These are phyloP conservation scores for Phaeosphaeriaceae sp. DNA, from an alignment of 2,329 filamentous ascomycete species.

Conservation along the genomic window DNA sequence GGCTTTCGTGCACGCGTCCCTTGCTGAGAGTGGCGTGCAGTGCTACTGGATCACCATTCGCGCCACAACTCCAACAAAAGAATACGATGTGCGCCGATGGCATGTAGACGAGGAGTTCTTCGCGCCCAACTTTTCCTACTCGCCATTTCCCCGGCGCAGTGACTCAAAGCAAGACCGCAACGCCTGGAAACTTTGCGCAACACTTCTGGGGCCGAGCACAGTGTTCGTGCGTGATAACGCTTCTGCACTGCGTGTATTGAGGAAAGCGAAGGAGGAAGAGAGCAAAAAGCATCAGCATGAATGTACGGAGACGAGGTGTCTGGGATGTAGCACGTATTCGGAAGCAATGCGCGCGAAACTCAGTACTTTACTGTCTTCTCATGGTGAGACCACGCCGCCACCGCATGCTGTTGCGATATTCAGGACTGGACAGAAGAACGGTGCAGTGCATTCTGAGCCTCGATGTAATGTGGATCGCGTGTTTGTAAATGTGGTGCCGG, in stretches of 20 bases:
- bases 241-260: slow-evolving; percentile 44
- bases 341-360: slow-evolving; percentile 51
- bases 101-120: slow-evolving; percentile 61
- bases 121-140: neutral
- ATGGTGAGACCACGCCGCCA: slow-evolving; percentile 3
- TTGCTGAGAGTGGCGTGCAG: slow-evolving; percentile 44
- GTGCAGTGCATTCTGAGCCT: slow-evolving; percentile 54
- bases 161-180: neutral
- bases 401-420: slow-evolving; percentile 52
- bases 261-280: slow-evolving; percentile 14
- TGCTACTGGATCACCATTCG: slow-evolving; percentile 60
- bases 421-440: slow-evolving; percentile 49
- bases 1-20: slow-evolving; percentile 47
- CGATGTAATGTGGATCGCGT: slow-evolving; percentile 36
- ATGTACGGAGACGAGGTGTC: slow-evolving; percentile 54
- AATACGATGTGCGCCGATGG: slow-evolving; percentile 57
- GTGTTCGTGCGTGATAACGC: slow-evolving; percentile 48
- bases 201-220: slow-evolving; percentile 56
- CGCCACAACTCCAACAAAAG: slow-evolving; percentile 52
- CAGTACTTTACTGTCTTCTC: slow-evolving; percentile 27
- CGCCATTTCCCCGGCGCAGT: neutral
- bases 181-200: slow-evolving; percentile 57
- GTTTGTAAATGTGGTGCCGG: slow-evolving; percentile 49
- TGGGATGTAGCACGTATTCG: slow-evolving; percentile 53
- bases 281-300: slow-evolving; percentile 42